A percentile compares a stretch with the other conserved stretches of the same genome.
Conservation (phyloP, 1,284 basidiomycete species). For the Ustilago hordei region DNA sequence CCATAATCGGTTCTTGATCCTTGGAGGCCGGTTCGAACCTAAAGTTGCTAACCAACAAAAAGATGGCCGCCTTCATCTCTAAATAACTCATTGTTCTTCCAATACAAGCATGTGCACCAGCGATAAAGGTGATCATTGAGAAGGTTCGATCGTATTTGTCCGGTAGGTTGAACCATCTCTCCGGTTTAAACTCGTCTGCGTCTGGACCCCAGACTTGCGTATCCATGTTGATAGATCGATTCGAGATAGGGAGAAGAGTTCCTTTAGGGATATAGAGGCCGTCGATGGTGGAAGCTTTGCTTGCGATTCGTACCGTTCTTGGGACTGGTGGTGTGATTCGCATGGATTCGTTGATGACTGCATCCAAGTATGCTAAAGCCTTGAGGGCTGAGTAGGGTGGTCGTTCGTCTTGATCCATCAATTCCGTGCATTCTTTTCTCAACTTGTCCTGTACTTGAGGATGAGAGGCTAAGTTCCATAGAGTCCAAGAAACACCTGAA, state of each 20-base stretch:
- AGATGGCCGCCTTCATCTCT: slow-evolving; percentile 58
- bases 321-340: slow-evolving; percentile 58
- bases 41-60: slow-evolving; percentile 57
- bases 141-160: slow-evolving; percentile 57
- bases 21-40: slow-evolving; percentile 42
- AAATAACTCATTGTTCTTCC: slow-evolving; percentile 57
- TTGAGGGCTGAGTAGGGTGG: slow-evolving; percentile 74
- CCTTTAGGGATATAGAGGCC: slow-evolving; percentile 54
- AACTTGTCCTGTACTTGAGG: slow-evolving; percentile 75
- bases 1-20: slow-evolving; percentile 43
- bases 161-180: slow-evolving; percentile 56
- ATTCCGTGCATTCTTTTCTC: slow-evolving; percentile 73
- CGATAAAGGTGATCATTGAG: slow-evolving; percentile 58
- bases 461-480: slow-evolving; percentile 76
- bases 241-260: slow-evolving; percentile 53
- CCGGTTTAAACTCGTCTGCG: slow-evolving; percentile 57
- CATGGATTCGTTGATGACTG: slow-evolving; percentile 73
- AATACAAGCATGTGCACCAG: slow-evolving; percentile 60
- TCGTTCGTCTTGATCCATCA: slow-evolving; percentile 45
- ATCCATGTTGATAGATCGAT: slow-evolving; percentile 53
- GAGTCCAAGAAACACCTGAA: slow-evolving; percentile 79
- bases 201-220: slow-evolving; percentile 53
- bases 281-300: slow-evolving; percentile 45
- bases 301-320: slow-evolving; percentile 45
- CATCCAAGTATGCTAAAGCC: slow-evolving; percentile 79